phyloP scores from a whole-genome alignment of 371 early-diverging fungal species.

The Zychaea mexicana region DNA sequence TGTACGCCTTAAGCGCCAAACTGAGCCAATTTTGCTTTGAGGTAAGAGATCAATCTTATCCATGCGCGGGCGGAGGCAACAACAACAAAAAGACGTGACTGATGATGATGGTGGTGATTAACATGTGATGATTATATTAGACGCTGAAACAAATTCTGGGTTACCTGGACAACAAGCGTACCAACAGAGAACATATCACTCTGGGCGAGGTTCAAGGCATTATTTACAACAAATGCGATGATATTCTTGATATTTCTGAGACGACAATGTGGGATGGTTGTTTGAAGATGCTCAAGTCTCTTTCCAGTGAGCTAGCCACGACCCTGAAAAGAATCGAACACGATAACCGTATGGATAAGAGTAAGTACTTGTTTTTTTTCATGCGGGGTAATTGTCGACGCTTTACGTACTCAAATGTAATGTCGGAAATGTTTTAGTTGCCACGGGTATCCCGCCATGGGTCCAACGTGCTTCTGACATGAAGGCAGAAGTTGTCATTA shows the following conservation, averaged over 20 bases:
- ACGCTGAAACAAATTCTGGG: conserved; percentile 31
- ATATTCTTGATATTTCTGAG: conserved; percentile 56
- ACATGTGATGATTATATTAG: not conserved
- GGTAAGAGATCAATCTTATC: conserved; percentile 14
- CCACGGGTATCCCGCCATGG: conserved; percentile 74
- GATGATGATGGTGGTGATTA: not conserved
- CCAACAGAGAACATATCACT: conserved; percentile 47
- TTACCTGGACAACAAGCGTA: conserved; percentile 34
- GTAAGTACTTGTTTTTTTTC: conserved; percentile 23
- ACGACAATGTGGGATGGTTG: conserved; percentile 67
- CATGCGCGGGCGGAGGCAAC: no score
- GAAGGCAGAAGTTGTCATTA: conserved; percentile 76
- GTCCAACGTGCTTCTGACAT: conserved; percentile 75
- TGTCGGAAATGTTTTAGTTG: conserved; percentile 32
- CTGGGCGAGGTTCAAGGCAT: conserved; percentile 50
- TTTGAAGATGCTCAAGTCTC: conserved; percentile 48
- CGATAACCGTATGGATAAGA: conserved; percentile 51
- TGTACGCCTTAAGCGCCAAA: conserved; percentile 52
- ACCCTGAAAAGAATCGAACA: conserved; percentile 46
- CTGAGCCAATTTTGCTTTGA: conserved; percentile 51
- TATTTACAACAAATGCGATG: conserved; percentile 53
- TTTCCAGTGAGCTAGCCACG: conserved; percentile 46
- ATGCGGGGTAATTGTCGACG: no score
- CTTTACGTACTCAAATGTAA: no score
- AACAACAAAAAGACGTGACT: not conserved